These are phyloP conservation scores for Fusarium miscanthi DNA, from an alignment of 2,329 filamentous ascomycete genomes.

Conservation along the genomic window DNA sequence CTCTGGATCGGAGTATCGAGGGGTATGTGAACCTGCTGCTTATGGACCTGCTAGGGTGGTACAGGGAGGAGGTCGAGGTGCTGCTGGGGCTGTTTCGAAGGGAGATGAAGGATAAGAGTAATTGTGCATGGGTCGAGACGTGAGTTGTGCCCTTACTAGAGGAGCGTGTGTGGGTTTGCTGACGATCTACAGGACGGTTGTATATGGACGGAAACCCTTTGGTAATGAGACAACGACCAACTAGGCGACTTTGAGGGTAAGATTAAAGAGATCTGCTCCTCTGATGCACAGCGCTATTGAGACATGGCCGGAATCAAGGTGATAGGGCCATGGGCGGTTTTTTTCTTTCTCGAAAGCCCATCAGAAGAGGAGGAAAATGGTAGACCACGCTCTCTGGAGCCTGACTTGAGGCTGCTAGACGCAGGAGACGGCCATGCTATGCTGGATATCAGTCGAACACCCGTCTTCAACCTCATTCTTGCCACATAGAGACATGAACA, in stretches of 20 bases:
- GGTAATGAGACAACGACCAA: neutral
- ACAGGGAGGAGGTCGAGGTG: conserved; percentile 41
- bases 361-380: too few relatives aligned
- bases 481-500: neutral
- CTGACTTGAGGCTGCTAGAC: neutral
- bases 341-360: too few relatives aligned
- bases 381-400: neutral
- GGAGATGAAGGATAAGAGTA: conserved; percentile 26
- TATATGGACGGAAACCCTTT: conserved; percentile 34
- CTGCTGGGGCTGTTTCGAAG: conserved; percentile 39
- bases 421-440: neutral
- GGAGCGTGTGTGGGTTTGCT: neutral
- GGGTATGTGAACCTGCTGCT: conserved; percentile 46
- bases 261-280: neutral
- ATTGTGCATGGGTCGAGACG: conserved; percentile 28
- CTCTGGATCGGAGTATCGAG: conserved; percentile 46
- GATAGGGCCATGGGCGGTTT: neutral
- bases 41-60: conserved; percentile 47
- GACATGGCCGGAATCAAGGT: neutral
- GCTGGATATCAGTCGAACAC: neutral
- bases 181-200: conserved; percentile 24
- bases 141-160: conserved; percentile 8
- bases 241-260: neutral
- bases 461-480: neutral
- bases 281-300: neutral